phyloP scores from a whole-genome alignment of 2,329 filamentous ascomycete genomes.

The Clonostachys rhizophaga region DNA sequence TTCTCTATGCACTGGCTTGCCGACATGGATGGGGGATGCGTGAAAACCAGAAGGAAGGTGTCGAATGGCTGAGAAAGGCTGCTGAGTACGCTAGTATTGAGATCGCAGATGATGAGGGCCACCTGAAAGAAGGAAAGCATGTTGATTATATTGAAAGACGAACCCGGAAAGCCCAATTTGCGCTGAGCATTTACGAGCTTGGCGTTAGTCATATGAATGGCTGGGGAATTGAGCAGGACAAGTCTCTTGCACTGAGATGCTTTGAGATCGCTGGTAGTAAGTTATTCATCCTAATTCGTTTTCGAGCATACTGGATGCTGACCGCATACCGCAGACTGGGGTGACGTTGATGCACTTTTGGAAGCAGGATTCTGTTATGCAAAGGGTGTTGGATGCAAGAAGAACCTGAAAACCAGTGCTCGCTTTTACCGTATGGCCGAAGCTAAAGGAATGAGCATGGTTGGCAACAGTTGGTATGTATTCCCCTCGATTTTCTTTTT shows the following conservation, averaged over 20 bases:
- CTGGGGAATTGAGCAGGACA: slow-evolving; percentile 95
- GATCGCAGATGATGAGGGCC: slow-evolving; percentile 75
- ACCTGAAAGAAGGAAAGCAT: slow-evolving; percentile 55
- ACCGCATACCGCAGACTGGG: slow-evolving; percentile 59
- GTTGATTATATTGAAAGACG: slow-evolving; percentile 68
- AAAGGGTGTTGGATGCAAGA: slow-evolving; percentile 89
- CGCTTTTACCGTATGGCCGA: slow-evolving; percentile 88
- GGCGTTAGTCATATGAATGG: slow-evolving; percentile 97
- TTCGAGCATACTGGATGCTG: slow-evolving; percentile 11
- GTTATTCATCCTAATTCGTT: slow-evolving; percentile 18
- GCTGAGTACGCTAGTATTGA: slow-evolving; percentile 80
- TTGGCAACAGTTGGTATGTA: slow-evolving; percentile 94
- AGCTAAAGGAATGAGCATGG: slow-evolving; percentile 92
- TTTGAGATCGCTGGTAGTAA: slow-evolving; percentile 91
- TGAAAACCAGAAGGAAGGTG: slow-evolving; percentile 82
- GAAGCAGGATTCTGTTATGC: slow-evolving; percentile 97
- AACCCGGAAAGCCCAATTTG: slow-evolving; percentile 87
- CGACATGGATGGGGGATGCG: slow-evolving; percentile 98
- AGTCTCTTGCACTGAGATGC: slow-evolving; percentile 78
- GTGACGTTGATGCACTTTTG: slow-evolving; percentile 87
- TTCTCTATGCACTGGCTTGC: slow-evolving; percentile 91
- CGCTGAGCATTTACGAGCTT: slow-evolving; percentile 91
- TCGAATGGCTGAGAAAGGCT: slow-evolving; percentile 88
- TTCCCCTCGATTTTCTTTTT: not conserved
- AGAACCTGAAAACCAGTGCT: slow-evolving; percentile 91